Percentiles rank a stretch among this genome's conserved stretches.
Evolutionary conservation across 257 asterid genomes (phyloP).

Genomic region (Forsythia suspensa): DNA sequence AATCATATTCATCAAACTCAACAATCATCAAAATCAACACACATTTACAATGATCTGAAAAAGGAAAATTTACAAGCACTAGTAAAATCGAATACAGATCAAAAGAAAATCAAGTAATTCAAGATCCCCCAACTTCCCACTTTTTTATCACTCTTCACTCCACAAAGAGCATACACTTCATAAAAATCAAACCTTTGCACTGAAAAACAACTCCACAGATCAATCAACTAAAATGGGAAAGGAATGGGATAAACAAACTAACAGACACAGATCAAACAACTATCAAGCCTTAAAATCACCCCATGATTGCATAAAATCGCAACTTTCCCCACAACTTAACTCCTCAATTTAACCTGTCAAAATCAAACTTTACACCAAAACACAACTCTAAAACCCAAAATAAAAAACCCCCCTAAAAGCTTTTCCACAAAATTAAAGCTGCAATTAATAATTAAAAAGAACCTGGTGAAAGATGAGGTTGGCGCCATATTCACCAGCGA

Average conservation of each 20-base stretch:
- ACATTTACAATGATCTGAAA: background rate
- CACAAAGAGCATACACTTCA: background rate
- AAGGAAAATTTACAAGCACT: background rate
- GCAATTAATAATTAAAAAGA: background rate
- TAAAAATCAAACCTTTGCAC: background rate
- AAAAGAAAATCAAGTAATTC: background rate
- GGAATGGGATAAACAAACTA: background rate
- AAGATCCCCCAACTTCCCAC: background rate
- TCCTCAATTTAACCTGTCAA: background rate
- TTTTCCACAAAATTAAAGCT: background rate
- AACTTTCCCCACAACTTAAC: background rate
- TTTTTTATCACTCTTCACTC: background rate
- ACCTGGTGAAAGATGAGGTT: slow-evolving; percentile 62
- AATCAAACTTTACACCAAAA: slow-evolving; percentile 6
- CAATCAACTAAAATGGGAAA: background rate
- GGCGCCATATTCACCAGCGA: slow-evolving; percentile 50
- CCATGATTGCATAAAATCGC: background rate
- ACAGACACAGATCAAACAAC: slow-evolving; percentile 13
- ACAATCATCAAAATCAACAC: background rate
- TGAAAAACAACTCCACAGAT: background rate
- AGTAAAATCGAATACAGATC: background rate
- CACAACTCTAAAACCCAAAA: background rate
- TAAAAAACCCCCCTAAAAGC: no score
- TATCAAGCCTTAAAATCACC: background rate
- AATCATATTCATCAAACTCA: background rate